Evolutionary conservation across 2,329 filamentous ascomycete genomes (phyloP), one percentile per base, ranked within the genome.

Genomic region (Fusarium scirpi): DNA sequence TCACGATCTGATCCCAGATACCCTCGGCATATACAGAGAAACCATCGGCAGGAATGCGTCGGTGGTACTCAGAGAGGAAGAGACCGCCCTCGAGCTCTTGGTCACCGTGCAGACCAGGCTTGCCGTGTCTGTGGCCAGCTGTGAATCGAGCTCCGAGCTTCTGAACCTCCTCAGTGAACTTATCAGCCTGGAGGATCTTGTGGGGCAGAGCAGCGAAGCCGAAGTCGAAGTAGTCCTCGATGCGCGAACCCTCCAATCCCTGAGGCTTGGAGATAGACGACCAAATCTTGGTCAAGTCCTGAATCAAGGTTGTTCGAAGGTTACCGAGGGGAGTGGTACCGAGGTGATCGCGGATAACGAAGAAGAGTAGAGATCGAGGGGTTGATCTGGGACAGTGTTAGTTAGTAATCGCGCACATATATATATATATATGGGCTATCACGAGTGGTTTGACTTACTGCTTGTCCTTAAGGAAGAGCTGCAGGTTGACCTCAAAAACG

Each of bases 141-240:
- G 91, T 87, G 81, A 99, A 99, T 51, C 96, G 87, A 46, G 88
- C 87, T 45, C 94, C 92, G 38, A 99, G 87, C 74, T 91, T 92
- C 71, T 90, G 87, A 16, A 97, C 92, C 77, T 97, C 94, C 40
- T 88, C 83, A 40, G 91, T 85, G 77, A 99, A 99, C 80, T 94
- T 93, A 25, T 98, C 94, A 6, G 93, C 94, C 78, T 98, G 95
- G 57, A 98, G 87, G 66, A 97, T 94, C 84, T 99, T 99, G 85
- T 99, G 96, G 6, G 96, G 96, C 24, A 99, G 87, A 1, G 95
- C 94, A 49, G 94, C 93, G 77, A 45, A 99, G 58, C 94, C 94
- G 81, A 99, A 98, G 82, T 99, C 96, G 77, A 99, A 99, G 83
- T 98, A 99, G 78, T 99, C 95, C 74, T 96, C 93, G 71, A 99